A percentile compares a stretch with the other conserved stretches of the same genome.
These are phyloP conservation scores for Solanum chaucha DNA, from an alignment of 257 asterid species.

Conservation along the genomic window DNA sequence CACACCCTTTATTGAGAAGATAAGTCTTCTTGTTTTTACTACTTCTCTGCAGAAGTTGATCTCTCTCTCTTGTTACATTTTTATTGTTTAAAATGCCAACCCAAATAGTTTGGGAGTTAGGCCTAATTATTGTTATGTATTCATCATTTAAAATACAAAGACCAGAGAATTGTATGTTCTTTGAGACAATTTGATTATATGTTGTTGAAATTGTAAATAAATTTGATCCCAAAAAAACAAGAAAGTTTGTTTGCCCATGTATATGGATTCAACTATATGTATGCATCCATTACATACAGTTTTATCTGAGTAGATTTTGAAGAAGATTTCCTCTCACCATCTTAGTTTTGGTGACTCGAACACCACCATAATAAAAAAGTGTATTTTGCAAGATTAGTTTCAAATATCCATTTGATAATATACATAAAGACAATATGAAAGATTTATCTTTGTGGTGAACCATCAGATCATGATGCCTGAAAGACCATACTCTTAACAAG, in stretches of 20 bases:
- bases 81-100: background rate
- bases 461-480: background rate
- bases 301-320: background rate
- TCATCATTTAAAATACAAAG: background rate
- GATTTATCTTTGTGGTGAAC: background rate
- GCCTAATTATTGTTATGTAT: background rate
- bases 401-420: background rate
- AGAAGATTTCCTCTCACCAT: background rate
- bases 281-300: background rate
- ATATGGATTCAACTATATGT: background rate
- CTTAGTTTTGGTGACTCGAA: background rate
- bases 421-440: background rate
- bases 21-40: background rate
- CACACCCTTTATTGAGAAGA: background rate
- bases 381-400: background rate
- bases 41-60: background rate
- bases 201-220: background rate
- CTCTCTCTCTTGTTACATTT: background rate
- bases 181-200: background rate
- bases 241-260: background rate
- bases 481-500: background rate
- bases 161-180: background rate
- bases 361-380: background rate
- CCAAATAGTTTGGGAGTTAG: background rate
- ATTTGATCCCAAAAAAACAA: background rate